phyloP scores from a whole-genome alignment of 192 early-diverging fungal species.

The Linnemannia elongata region DNA sequence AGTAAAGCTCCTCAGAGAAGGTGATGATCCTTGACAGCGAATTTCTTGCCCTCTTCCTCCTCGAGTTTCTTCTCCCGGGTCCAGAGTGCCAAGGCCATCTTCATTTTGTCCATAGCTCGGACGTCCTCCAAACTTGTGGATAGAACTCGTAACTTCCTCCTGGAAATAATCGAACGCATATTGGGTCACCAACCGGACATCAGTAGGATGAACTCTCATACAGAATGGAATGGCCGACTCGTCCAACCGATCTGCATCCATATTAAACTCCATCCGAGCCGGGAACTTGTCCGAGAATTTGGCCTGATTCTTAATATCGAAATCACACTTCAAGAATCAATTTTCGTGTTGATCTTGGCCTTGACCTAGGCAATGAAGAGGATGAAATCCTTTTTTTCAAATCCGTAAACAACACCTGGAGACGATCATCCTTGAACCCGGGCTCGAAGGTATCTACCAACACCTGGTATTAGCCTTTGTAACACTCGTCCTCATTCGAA shows the following conservation, averaged over 20 bases:
- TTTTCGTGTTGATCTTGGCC: constrained; percentile 52
- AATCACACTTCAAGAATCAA: constrained; percentile 32
- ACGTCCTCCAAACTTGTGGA: constrained; percentile 40
- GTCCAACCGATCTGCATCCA: constrained; percentile 54
- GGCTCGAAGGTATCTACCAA: constrained; percentile 49
- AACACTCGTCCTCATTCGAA: constrained; percentile 31
- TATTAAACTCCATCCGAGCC: not conserved
- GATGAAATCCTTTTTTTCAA: constrained; percentile 49
- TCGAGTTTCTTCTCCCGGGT: no score
- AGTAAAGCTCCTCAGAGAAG: no score
- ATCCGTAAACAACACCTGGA: constrained; percentile 44
- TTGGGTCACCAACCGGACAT: constrained; percentile 61
- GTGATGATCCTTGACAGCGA: no score
- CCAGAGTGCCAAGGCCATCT: no score
- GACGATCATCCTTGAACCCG: constrained; percentile 54
- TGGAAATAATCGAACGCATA: constrained; percentile 42
- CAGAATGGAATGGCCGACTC: constrained; percentile 58
- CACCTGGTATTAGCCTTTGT: constrained; percentile 55
- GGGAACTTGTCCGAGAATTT: constrained; percentile 40
- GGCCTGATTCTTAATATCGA: constrained; percentile 53
- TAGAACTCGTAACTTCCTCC: constrained; percentile 56
- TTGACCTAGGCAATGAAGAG: constrained; percentile 57
- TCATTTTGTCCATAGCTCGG: no score
- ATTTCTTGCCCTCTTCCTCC: no score
- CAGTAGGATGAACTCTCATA: constrained; percentile 33